phyloP scores from a whole-genome alignment of 768 basidiomycete species.

The Russula earlei region DNA sequence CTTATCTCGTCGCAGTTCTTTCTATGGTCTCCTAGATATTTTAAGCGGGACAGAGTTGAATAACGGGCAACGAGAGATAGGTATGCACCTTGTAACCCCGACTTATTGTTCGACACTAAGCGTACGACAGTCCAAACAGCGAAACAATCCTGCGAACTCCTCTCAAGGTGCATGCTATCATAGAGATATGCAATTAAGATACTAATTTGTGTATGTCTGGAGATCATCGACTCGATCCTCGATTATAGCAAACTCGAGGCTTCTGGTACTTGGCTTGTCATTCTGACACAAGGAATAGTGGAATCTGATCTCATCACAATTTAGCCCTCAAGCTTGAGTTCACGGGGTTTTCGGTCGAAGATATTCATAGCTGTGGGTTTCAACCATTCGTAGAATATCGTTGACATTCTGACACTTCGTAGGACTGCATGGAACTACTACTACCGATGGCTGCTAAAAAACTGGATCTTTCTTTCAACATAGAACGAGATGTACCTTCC shows the following conservation, averaged over 20 bases:
- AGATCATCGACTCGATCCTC: constrained; percentile 74
- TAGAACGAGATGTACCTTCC: constrained; percentile 55
- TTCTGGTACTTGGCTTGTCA: constrained; percentile 36
- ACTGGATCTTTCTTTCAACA: constrained; percentile 63
- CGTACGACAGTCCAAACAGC: constrained; percentile 53
- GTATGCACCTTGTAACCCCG: constrained; percentile 24
- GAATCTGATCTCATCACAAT: constrained; percentile 7
- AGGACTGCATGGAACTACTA: constrained; percentile 73
- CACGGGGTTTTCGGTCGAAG: constrained; percentile 57
- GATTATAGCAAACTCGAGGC: constrained; percentile 77
- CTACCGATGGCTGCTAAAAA: constrained; percentile 69
- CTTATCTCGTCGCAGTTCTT: constrained; percentile 36
- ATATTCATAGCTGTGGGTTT: constrained; percentile 53
- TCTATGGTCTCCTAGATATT: constrained; percentile 70
- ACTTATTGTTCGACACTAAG: background rate
- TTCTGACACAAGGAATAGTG: background rate
- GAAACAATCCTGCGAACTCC: constrained; percentile 66
- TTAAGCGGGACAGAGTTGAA: constrained; percentile 62
- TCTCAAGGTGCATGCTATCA: constrained; percentile 43
- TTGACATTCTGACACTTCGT: background rate
- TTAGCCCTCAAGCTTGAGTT: constrained; percentile 62
- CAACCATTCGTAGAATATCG: too few species aligned
- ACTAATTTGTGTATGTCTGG: background rate
- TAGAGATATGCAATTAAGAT: background rate
- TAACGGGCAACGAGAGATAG: constrained; percentile 59